A percentile compares a stretch with the other conserved stretches of the same genome.
These are phyloP conservation scores for Cryphonectria parasitica DNA, from an alignment of 2,329 filamentous ascomycete species.

Conservation along the genomic window DNA sequence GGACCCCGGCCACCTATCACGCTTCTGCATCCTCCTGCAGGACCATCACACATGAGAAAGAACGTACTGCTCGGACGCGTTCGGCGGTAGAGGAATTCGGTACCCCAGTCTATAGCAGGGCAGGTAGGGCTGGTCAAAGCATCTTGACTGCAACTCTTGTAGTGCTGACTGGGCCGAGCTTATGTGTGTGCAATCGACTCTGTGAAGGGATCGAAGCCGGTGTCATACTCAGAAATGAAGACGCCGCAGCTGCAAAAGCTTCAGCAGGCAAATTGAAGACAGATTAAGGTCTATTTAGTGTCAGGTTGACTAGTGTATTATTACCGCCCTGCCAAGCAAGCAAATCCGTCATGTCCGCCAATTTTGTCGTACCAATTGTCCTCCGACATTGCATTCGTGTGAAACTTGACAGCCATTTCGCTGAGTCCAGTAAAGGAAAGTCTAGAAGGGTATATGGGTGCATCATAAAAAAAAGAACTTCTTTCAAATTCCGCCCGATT, in stretches of 20 bases:
- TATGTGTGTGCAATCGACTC: background rate
- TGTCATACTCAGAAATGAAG: background rate
- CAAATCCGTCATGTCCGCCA: slow-evolving; percentile 24
- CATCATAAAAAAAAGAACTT: slow-evolving; percentile 19
- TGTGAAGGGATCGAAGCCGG: background rate
- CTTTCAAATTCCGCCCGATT: slow-evolving; percentile 16
- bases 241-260: background rate
- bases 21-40: slow-evolving; percentile 1
- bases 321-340: slow-evolving; percentile 12
- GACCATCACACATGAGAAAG: background rate
- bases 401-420: slow-evolving; percentile 25
- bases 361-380: slow-evolving; percentile 26
- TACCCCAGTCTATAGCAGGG: background rate
- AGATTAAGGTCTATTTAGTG: slow-evolving; percentile 23
- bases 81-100: background rate
- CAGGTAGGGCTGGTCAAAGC: background rate
- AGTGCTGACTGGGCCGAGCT: background rate
- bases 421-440: slow-evolving; percentile 29
- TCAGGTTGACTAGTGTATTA: background rate
- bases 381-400: slow-evolving; percentile 25
- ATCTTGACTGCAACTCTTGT: background rate
- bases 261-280: background rate
- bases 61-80: background rate
- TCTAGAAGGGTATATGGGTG: slow-evolving; percentile 30
- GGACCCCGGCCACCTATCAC: background rate